Evolutionary conservation across 148 eudicot species (phyloP).

Genomic region (Bassia scoparia): DNA sequence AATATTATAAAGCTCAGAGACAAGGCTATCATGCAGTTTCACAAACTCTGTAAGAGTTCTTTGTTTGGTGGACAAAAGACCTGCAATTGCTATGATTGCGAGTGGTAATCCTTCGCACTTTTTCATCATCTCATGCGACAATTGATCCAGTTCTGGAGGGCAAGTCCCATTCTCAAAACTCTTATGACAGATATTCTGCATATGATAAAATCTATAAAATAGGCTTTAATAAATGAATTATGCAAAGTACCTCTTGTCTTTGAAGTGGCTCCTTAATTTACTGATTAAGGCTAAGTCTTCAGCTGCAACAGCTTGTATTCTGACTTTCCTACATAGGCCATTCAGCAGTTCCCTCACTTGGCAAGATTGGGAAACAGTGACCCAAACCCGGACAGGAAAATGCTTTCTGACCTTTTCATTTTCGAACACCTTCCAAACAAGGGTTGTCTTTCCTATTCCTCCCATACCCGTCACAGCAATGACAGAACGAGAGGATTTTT

Average conservation of each 20-base stretch:
- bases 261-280: neutral
- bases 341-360: neutral
- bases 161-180: neutral
- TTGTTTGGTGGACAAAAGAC: conserved; percentile 13
- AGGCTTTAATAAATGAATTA: no score
- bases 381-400: neutral
- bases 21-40: neutral
- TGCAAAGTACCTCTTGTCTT: neutral
- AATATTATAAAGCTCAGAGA: neutral
- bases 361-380: neutral
- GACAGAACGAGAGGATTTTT: neutral
- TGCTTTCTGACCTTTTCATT: neutral
- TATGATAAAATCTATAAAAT: no score
- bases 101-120: conserved; percentile 21
- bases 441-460: conserved; percentile 8
- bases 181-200: neutral
- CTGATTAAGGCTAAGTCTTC: neutral
- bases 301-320: neutral
- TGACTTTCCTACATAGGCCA: neutral
- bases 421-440: neutral
- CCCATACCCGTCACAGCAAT: neutral
- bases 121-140: neutral
- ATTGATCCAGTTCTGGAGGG: neutral
- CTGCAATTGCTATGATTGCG: conserved; percentile 10
- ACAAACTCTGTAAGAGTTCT: neutral